Percentiles rank a stretch among this genome's conserved stretches.
Conservation (phyloP, 768 basidiomycete species). For the Pulveroboletus sp. region DNA sequence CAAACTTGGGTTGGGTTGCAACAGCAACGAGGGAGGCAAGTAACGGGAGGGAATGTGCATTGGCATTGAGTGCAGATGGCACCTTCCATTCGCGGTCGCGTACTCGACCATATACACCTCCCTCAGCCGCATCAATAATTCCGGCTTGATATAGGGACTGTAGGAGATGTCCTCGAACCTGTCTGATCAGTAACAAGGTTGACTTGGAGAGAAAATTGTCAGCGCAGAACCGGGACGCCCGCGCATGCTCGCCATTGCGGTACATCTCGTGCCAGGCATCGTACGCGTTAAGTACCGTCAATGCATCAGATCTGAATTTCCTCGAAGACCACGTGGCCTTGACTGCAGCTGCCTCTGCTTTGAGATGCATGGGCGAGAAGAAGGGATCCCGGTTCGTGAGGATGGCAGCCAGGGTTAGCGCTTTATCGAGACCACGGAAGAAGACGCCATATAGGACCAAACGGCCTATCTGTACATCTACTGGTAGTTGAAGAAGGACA, state of each 20-base stretch:
- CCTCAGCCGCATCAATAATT: slow-evolving; percentile 76
- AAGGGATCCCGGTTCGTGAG: slow-evolving; percentile 89
- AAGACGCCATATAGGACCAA: slow-evolving; percentile 86
- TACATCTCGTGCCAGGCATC: slow-evolving; percentile 77
- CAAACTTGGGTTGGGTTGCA: slow-evolving; percentile 88
- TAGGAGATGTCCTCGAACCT: slow-evolving; percentile 73
- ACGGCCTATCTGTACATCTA: slow-evolving; percentile 87
- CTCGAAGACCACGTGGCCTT: slow-evolving; percentile 77
- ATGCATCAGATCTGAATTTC: slow-evolving; percentile 79
- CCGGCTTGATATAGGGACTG: slow-evolving; percentile 75
- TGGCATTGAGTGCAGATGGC: slow-evolving; percentile 64
- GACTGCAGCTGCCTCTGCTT: slow-evolving; percentile 60
- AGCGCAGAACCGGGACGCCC: slow-evolving; percentile 70
- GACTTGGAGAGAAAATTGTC: slow-evolving; percentile 89
- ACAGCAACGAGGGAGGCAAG: slow-evolving; percentile 80
- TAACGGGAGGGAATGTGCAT: slow-evolving; percentile 70
- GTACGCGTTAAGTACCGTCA: slow-evolving; percentile 77
- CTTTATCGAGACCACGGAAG: slow-evolving; percentile 87
- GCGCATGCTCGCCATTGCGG: slow-evolving; percentile 53
- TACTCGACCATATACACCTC: slow-evolving; percentile 38
- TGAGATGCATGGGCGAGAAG: slow-evolving; percentile 73
- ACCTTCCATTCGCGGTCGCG: slow-evolving; percentile 39
- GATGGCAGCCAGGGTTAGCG: slow-evolving; percentile 87
- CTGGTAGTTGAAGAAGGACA: slow-evolving; percentile 83
- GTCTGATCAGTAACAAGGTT: slow-evolving; percentile 76